Percentiles rank a stretch among this genome's conserved stretches.
phyloP scores from a whole-genome alignment of 257 asterid species.

The Gentiana dahurica region DNA sequence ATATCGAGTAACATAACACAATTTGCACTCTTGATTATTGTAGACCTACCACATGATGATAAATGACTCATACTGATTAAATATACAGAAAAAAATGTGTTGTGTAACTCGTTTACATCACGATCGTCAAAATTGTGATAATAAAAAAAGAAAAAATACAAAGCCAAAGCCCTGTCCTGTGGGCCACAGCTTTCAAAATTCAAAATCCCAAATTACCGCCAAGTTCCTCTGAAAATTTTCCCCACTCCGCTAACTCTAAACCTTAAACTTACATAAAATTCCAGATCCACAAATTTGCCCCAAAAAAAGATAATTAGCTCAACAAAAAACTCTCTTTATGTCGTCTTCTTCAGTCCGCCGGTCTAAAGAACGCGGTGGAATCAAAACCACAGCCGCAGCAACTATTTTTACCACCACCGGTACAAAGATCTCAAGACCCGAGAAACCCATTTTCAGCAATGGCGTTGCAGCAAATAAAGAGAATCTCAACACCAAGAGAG shows the following conservation, averaged over 20 bases:
- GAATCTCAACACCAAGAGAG: constrained; percentile 11
- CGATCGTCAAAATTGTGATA: too few relatives aligned
- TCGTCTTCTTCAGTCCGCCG: constrained; percentile 55
- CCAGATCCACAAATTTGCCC: neutral
- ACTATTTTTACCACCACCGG: constrained; percentile 2
- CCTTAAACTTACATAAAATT: neutral
- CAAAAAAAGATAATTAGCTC: constrained; percentile 1
- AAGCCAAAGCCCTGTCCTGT: neutral
- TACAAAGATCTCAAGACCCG: constrained; percentile 12
- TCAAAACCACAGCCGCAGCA: constrained; percentile 20
- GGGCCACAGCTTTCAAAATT: constrained; percentile 11
- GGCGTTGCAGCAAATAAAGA: constrained; percentile 9
- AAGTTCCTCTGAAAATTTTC: constrained; percentile 4
- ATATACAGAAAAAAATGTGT: too few relatives aligned
- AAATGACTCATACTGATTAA: too few relatives aligned
- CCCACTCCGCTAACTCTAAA: neutral
- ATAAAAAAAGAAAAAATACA: neutral
- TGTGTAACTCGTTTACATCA: too few relatives aligned
- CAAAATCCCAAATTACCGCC: constrained; percentile 8
- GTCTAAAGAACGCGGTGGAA: constrained; percentile 45
- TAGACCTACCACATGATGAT: too few relatives aligned
- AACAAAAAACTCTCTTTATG: constrained; percentile 11
- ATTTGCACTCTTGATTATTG: too few relatives aligned
- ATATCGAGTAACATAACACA: too few relatives aligned
- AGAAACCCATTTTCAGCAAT: constrained; percentile 19